These are phyloP conservation scores for Colletotrichum eremochloae DNA, from an alignment of 2,329 filamentous ascomycete genomes.

Conservation along the genomic window DNA sequence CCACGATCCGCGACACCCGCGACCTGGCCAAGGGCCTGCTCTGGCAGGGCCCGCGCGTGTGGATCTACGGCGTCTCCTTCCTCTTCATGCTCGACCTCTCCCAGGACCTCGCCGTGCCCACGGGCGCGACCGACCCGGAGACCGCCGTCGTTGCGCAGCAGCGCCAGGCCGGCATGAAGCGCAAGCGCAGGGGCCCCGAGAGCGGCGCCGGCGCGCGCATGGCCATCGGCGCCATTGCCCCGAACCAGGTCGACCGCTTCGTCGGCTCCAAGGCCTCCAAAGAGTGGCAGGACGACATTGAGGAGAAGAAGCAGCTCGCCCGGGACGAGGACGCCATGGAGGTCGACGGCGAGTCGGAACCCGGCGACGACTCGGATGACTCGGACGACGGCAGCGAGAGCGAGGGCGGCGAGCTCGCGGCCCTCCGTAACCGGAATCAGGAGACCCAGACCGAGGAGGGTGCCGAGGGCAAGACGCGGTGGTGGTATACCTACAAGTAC, in stretches of 20 bases:
- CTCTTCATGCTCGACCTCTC: slow-evolving; percentile 92
- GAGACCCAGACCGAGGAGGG: slow-evolving; percentile 42
- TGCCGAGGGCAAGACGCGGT: slow-evolving; percentile 52
- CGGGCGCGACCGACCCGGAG: slow-evolving; percentile 42
- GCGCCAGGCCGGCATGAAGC: slow-evolving; percentile 59
- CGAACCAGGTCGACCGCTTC: slow-evolving; percentile 54
- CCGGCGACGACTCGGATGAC: slow-evolving; percentile 50
- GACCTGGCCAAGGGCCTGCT: slow-evolving; percentile 87
- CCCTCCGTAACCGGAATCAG: slow-evolving; percentile 49
- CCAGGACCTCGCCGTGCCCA: slow-evolving; percentile 70
- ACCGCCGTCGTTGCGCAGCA: slow-evolving; percentile 39
- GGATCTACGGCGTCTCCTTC: slow-evolving; percentile 90
- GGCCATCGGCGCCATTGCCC: slow-evolving; percentile 59
- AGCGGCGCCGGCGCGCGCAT: slow-evolving; percentile 68
- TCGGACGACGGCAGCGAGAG: slow-evolving; percentile 53
- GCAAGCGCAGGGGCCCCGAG: slow-evolving; percentile 64
- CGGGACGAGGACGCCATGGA: slow-evolving; percentile 55
- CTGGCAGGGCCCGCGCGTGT: slow-evolving; percentile 84
- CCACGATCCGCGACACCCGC: slow-evolving; percentile 78
- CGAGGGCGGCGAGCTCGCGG: slow-evolving; percentile 48
- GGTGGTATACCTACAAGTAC: slow-evolving; percentile 94
- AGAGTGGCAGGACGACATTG: slow-evolving; percentile 48
- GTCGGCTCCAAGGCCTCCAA: slow-evolving; percentile 54
- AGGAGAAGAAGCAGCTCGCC: slow-evolving; percentile 46
- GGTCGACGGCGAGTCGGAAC: slow-evolving; percentile 48